A percentile compares a stretch with the other conserved stretches of the same genome.
Evolutionary conservation across 495 filamentous ascomycete species (phyloP).

Genomic region (Hypoxylon rickii): DNA sequence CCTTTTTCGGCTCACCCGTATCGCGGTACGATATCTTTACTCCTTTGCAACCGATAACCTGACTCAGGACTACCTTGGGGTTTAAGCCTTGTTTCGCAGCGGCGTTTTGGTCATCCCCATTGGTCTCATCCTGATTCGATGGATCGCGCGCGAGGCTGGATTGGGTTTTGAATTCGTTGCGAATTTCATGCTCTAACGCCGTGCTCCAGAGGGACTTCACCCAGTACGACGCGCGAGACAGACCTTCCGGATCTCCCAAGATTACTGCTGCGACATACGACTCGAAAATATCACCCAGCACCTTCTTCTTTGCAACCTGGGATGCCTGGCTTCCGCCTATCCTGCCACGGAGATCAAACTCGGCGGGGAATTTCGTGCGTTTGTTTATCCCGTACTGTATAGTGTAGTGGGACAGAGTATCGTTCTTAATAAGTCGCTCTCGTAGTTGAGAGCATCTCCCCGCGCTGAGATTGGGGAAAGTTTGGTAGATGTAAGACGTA

Average conservation of each 20-base stretch:
- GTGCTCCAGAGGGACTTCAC: slow-evolving; percentile 69
- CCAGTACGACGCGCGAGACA: slow-evolving; percentile 65
- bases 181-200: slow-evolving; percentile 49
- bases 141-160: slow-evolving; percentile 13
- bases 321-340: slow-evolving; percentile 39
- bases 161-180: slow-evolving; percentile 33
- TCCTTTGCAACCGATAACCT: slow-evolving; percentile 60
- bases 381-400: slow-evolving; percentile 68
- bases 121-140: slow-evolving; percentile 9
- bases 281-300: slow-evolving; percentile 83
- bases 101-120: slow-evolving; percentile 5
- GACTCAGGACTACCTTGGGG: slow-evolving; percentile 58
- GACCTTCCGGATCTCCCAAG: slow-evolving; percentile 66
- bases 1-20: slow-evolving; percentile 56
- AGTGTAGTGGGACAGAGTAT: slow-evolving; percentile 69
- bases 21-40: slow-evolving; percentile 70
- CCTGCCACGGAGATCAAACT: slow-evolving; percentile 44
- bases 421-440: slow-evolving; percentile 75
- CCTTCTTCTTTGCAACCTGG: slow-evolving; percentile 65
- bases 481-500: slow-evolving; percentile 64
- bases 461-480: slow-evolving; percentile 61
- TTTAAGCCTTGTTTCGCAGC: slow-evolving; percentile 32
- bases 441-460: slow-evolving; percentile 68
- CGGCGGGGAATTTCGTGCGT: slow-evolving; percentile 57
- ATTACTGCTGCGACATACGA: slow-evolving; percentile 82